Evolutionary conservation across 176 grass and related monocot genomes (phyloP).

Genomic region (Oryza coarctata): DNA sequence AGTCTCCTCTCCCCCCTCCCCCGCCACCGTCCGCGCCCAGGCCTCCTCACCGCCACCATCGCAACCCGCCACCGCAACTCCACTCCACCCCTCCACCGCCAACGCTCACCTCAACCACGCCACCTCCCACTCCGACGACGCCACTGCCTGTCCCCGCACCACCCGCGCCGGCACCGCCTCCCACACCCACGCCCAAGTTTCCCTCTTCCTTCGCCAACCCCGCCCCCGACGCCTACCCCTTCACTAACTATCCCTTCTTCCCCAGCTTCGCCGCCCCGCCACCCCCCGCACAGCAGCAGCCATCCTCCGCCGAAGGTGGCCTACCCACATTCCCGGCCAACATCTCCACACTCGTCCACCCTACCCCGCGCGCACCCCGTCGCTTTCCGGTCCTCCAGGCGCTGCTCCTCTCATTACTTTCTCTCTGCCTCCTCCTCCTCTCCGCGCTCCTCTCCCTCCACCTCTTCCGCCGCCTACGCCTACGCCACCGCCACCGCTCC

Average conservation of each 20-base stretch:
- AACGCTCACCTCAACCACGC: background rate
- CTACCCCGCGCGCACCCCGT: background rate
- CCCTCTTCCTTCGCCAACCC: slow-evolving; percentile 35
- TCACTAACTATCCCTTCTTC: slow-evolving; percentile 53
- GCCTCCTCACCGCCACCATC: slow-evolving; percentile 26
- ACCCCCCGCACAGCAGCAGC: background rate
- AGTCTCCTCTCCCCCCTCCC: background rate
- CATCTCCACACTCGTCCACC: slow-evolving; percentile 47
- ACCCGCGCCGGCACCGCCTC: background rate
- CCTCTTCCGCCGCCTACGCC: slow-evolving; percentile 53
- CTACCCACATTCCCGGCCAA: slow-evolving; percentile 50
- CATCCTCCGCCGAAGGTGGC: slow-evolving; percentile 5
- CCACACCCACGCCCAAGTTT: slow-evolving; percentile 14
- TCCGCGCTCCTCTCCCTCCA: slow-evolving; percentile 44
- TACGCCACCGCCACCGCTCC: background rate
- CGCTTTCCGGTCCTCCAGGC: slow-evolving; percentile 45
- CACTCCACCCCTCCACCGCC: background rate
- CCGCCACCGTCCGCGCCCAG: background rate
- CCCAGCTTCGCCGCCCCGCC: slow-evolving; percentile 17
- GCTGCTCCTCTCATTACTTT: slow-evolving; percentile 52
- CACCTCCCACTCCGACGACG: background rate
- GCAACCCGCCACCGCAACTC: background rate
- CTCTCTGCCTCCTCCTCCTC: slow-evolving; percentile 45
- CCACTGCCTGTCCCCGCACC: background rate
- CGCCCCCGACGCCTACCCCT: slow-evolving; percentile 36